Evolutionary conservation across 345 rosid genomes (phyloP), one percentile per base, ranked within the genome.

Genomic region (Linum trigynum): DNA sequence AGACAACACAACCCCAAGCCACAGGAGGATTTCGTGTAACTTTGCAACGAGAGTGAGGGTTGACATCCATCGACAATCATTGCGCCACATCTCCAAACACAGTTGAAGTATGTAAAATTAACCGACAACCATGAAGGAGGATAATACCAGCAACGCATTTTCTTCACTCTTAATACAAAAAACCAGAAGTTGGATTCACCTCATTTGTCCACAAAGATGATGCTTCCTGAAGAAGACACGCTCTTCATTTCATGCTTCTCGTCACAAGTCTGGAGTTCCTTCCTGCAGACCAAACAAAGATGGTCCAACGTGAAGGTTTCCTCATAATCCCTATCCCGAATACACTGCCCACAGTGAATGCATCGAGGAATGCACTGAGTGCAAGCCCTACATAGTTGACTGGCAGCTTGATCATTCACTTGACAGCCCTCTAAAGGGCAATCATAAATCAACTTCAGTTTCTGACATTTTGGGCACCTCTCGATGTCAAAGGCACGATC

Each of bases 191-290:
- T 23, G 32, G 32, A 23, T 23, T 23, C 32, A 1, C 32, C 45
- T 41, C 45, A 41, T 41, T 41, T 41, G 45, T 41, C 6, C 45
- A 41, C 45, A 8, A 41, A 41, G 5, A 41, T 8, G 45, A 41
- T 41, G 56, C 32, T 23, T 23, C 32, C 56, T 23, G 75, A 75
- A 60, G 72, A 69, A 50, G 72, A 65, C 55, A 69, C 63, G 38
- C 64, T 61, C 57, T 36, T 50, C 11, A 16, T 63, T 59, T 71
- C 69, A 35, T 40, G 50, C 11, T 55, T 62, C 59, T 61, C 65
- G 51, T 59, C 55, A 36, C 39, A 39, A 38, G 16, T 53, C 38
- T 59, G 58, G 10, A 59, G 71, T 39, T 67, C 43, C 7, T 56
- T 56, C 7, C 16, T 5, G 35, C 59, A 56, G 15, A 15, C n/a